These are phyloP conservation scores for Metschnikowia lachancei DNA, from an alignment of 805 yeast genomes.

Conservation along the genomic window DNA sequence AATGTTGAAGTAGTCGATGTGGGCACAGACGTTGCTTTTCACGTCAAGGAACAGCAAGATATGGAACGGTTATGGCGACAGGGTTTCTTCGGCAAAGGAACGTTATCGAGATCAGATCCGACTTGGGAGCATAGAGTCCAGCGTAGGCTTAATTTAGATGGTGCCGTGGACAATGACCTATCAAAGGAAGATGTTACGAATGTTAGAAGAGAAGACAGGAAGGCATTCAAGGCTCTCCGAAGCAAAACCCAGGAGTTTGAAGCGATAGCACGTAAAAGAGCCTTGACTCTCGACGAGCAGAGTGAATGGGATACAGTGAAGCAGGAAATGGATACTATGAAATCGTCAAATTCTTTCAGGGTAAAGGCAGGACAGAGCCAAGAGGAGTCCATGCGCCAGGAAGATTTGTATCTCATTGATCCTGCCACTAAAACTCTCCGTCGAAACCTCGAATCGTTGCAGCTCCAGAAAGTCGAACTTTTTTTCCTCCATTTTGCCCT, in stretches of 20 bases:
- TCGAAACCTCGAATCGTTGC: slow-evolving; percentile 47
- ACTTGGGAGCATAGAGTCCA: slow-evolving; percentile 74
- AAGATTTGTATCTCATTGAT: slow-evolving; percentile 14
- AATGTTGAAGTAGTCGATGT: slow-evolving; percentile 21
- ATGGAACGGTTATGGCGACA: slow-evolving; percentile 67
- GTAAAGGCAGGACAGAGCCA: not conserved
- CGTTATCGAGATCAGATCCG: slow-evolving; percentile 86
- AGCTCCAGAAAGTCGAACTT: slow-evolving; percentile 73
- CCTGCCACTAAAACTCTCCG: slow-evolving; percentile 16
- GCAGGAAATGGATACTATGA: slow-evolving; percentile 13
- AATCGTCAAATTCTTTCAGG: not conserved
- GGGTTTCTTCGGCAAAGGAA: slow-evolving; percentile 95
- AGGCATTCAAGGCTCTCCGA: slow-evolving; percentile 67
- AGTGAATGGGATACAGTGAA: slow-evolving; percentile 19
- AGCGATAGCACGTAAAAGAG: slow-evolving; percentile 34
- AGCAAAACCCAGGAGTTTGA: slow-evolving; percentile 52
- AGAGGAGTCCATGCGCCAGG: slow-evolving; percentile 6
- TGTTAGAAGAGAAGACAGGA: slow-evolving; percentile 66
- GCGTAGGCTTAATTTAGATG: slow-evolving; percentile 41
- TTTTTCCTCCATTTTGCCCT: slow-evolving; percentile 64
- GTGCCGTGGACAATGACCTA: slow-evolving; percentile 17
- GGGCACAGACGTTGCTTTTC: slow-evolving; percentile 30
- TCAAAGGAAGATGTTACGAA: slow-evolving; percentile 78
- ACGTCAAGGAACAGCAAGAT: slow-evolving; percentile 41
- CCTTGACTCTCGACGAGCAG: slow-evolving; percentile 26